A percentile compares a stretch with the other conserved stretches of the same genome.
phyloP scores from a whole-genome alignment of 768 basidiomycete species.

The Botryobasidium botryosum region DNA sequence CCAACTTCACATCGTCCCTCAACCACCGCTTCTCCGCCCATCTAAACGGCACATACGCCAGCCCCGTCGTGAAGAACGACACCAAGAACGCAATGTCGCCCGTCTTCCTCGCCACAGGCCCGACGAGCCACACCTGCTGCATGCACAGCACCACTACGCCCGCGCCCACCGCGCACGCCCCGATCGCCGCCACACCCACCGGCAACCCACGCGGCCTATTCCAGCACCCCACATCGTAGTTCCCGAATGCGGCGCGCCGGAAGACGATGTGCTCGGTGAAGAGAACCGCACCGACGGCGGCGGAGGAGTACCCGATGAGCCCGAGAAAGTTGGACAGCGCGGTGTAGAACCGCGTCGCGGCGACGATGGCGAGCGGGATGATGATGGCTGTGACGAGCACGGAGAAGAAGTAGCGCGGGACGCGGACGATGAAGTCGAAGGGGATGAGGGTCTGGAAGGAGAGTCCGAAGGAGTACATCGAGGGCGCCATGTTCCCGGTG shows the following conservation, averaged over 20 bases:
- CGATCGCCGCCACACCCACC: slow-evolving; percentile 41
- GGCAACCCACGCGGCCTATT: slow-evolving; percentile 38
- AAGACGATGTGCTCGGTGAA: slow-evolving; percentile 11
- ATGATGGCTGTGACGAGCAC: slow-evolving; percentile 14
- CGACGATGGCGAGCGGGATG: slow-evolving; percentile 54
- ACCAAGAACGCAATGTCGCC: slow-evolving; percentile 57
- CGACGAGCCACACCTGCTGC: slow-evolving; percentile 52
- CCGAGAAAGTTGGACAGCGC: slow-evolving; percentile 32
- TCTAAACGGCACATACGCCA: too few relatives aligned
- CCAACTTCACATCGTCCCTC: too few relatives aligned
- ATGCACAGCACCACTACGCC: slow-evolving; percentile 21
- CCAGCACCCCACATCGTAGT: slow-evolving; percentile 35
- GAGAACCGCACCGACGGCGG: slow-evolving; percentile 4
- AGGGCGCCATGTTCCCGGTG: slow-evolving; percentile 63
- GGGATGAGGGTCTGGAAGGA: slow-evolving; percentile 43
- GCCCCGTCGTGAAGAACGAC: neutral
- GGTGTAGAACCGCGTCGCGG: slow-evolving; percentile 44
- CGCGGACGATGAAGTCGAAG: slow-evolving; percentile 33
- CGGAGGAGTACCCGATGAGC: slow-evolving; percentile 33
- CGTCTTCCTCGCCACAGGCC: slow-evolving; percentile 43
- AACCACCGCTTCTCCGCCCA: too few relatives aligned
- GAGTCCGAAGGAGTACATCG: slow-evolving; percentile 66
- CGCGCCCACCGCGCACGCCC: slow-evolving; percentile 23
- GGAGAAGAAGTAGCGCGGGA: slow-evolving; percentile 18
- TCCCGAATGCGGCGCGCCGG: slow-evolving; percentile 3